These are phyloP conservation scores for Coemansia aciculifera DNA, from an alignment of 192 early-diverging fungal genomes.

Conservation along the genomic window DNA sequence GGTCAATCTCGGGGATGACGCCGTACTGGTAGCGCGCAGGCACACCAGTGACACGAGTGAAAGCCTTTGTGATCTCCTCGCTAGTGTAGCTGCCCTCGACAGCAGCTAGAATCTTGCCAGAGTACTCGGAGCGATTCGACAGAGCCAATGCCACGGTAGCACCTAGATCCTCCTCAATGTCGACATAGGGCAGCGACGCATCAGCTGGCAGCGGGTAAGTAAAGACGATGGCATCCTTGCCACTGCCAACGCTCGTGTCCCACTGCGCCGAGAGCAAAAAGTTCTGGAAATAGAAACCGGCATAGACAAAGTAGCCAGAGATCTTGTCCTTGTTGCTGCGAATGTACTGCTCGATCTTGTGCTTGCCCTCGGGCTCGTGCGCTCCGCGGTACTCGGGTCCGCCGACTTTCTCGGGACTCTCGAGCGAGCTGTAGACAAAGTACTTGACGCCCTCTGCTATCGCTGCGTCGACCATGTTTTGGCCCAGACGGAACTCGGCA, in stretches of 20 bases:
- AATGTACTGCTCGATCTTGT: slow-evolving; percentile 35
- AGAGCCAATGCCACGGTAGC: slow-evolving; percentile 33
- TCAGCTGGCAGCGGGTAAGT: not conserved
- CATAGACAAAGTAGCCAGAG: slow-evolving; percentile 19
- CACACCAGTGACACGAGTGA: slow-evolving; percentile 33
- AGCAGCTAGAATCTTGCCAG: slow-evolving; percentile 2
- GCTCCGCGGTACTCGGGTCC: slow-evolving; percentile 23
- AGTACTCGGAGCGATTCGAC: slow-evolving; percentile 27
- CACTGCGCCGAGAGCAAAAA: slow-evolving; percentile 18
- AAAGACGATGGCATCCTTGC: not conserved
- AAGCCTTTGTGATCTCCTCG: slow-evolving; percentile 31
- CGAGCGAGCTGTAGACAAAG: slow-evolving; percentile 38
- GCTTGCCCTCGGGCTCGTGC: slow-evolving; percentile 36
- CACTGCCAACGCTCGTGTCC: not conserved
- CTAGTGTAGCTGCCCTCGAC: slow-evolving; percentile 29
- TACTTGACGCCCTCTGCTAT: slow-evolving; percentile 24
- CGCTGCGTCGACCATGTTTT: slow-evolving; percentile 37
- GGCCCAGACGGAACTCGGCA: slow-evolving; percentile 39
- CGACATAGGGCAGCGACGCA: not conserved
- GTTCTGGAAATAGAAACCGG: slow-evolving; percentile 42
- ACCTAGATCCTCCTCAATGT: slow-evolving; percentile 29
- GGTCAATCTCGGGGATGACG: slow-evolving; percentile 9
- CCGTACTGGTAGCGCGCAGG: slow-evolving; percentile 25
- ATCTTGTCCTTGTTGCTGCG: slow-evolving; percentile 29
- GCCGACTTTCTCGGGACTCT: slow-evolving; percentile 17